Evolutionary conservation across 352 stramenopile genomes (phyloP).

Genomic region (Phytophthora niederhauseri): DNA sequence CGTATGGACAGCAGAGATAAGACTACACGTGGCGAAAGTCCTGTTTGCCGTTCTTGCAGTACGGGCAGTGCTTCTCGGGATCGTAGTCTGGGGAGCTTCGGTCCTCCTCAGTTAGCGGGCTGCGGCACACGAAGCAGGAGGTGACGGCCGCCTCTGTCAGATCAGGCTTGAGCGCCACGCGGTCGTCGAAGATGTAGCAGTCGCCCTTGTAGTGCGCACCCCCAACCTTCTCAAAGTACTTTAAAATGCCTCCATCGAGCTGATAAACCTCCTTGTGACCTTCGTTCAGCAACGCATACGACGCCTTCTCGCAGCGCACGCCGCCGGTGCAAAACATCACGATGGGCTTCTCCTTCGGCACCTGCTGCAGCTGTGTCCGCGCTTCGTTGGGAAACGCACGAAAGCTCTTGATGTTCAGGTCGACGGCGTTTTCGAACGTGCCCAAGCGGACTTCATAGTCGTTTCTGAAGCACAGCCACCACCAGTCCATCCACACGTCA

Average conservation of each 20-base stretch:
- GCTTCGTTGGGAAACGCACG: constrained; percentile 57
- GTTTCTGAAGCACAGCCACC: constrained; percentile 42
- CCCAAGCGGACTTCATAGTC: constrained; percentile 80
- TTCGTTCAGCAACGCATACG: constrained; percentile 63
- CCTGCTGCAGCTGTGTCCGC: constrained; percentile 43
- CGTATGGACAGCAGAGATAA: too few relatives aligned
- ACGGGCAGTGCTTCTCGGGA: constrained; percentile 51
- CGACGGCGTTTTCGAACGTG: constrained; percentile 71
- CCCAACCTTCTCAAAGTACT: constrained; percentile 81
- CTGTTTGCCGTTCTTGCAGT: constrained; percentile 60
- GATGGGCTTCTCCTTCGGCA: constrained; percentile 76
- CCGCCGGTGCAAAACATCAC: constrained; percentile 85
- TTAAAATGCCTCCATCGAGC: constrained; percentile 76
- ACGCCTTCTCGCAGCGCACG: constrained; percentile 78
- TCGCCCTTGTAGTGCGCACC: constrained; percentile 72
- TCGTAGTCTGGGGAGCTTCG: constrained; percentile 51
- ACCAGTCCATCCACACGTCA: constrained; percentile 8
- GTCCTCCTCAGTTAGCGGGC: constrained; percentile 57
- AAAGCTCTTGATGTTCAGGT: constrained; percentile 79
- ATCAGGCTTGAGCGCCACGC: constrained; percentile 66
- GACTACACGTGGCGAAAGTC: constrained; percentile 41
- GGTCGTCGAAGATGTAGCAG: constrained; percentile 86
- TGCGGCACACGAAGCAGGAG: constrained; percentile 65
- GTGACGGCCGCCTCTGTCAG: constrained; percentile 49
- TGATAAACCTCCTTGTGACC: constrained; percentile 70